These are phyloP conservation scores for Xylaria curta DNA, from an alignment of 495 filamentous ascomycete species.

Conservation along the genomic window DNA sequence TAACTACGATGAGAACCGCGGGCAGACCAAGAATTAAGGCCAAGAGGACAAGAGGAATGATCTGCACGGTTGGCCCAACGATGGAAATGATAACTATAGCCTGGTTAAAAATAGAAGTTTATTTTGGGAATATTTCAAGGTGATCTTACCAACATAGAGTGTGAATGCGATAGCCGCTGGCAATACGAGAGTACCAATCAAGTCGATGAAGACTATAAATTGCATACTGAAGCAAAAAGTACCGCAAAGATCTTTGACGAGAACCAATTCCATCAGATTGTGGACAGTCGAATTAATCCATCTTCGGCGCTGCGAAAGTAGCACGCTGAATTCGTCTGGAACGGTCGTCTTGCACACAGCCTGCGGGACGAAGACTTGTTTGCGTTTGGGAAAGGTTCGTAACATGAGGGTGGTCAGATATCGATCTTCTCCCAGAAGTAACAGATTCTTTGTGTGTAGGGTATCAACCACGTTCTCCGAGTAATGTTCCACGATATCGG, in stretches of 20 bases:
- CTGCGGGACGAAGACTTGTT: conserved; percentile 98
- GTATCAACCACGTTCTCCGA: conserved; percentile 99
- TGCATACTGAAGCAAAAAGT: conserved; percentile 99
- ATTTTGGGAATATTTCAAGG: neutral
- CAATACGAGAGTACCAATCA: conserved; percentile 91
- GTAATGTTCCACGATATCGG: conserved; percentile 98
- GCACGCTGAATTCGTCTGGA: conserved; percentile 88
- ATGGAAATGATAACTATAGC: conserved; percentile 82
- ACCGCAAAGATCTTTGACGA: conserved; percentile 95
- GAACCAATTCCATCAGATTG: conserved; percentile 95
- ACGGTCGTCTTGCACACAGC: conserved; percentile 98
- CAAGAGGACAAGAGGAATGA: conserved; percentile 90
- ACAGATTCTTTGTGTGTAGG: conserved; percentile 95
- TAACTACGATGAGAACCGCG: conserved; percentile 90
- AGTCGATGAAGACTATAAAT: conserved; percentile 95
- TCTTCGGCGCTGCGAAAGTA: conserved; percentile 90
- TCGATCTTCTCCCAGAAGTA: conserved; percentile 95
- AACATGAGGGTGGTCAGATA: conserved; percentile 98
- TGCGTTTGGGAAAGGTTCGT: conserved; percentile 97
- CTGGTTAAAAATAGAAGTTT: conserved; percentile 30
- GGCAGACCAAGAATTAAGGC: conserved; percentile 93
- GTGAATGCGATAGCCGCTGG: conserved; percentile 97
- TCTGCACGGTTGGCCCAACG: conserved; percentile 77
- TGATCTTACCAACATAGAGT: conserved; percentile 83
- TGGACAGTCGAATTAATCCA: conserved; percentile 99